Base-by-base conservation (phyloP, 768 basidiomycete genomes). In the Cyclocybe cylindracea region DNA sequence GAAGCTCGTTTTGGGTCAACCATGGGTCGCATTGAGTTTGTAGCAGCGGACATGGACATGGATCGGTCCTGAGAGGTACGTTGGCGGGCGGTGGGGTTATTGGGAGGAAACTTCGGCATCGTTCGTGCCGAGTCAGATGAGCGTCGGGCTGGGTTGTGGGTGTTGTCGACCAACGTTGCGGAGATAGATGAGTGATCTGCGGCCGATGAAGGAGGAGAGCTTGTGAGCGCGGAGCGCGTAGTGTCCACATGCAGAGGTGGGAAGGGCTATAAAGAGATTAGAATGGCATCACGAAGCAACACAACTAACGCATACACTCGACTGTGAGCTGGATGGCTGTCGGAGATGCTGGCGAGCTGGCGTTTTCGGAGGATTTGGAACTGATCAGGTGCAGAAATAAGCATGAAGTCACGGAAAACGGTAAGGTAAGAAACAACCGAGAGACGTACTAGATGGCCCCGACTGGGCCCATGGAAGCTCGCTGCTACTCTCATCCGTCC, bases 51-150 rank as follows among this genome's bases (percentile, higher is more conserved):
- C 76, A 91, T 82, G 48, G 89, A 91, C 72, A 91, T 78, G 42
- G 89, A 74, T 29, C 91, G 83, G 70, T 91, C 89, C 58, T 87
- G 85, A 4, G 70, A 59, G 3, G 71, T 63, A 48, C 85, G 83
- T 58, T 89, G 85, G 42, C 85, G 80, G 50, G 83, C 82, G 54
- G 79, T 73, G 34, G 67, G 56, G 50, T 48, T 35, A 39, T 48
- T 50, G 38, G 35, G 69, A 18, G 68, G 55, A 42, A 75, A 66
- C 33, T 75, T 78, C 19, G 86, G 84, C 41, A 84, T 72, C 2
- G 84, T 85, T 52, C 82, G 80, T 18, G 78, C 59, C 7, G 89
- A 89, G 55, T 93, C 91, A 5, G 85, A 83, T 4, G 89, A 91
- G 51, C 84, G 79, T 41, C 90, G 72, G 29, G 74, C 67, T 9